A percentile compares a stretch with the other conserved stretches of the same genome.
phyloP scores from a whole-genome alignment of 371 early-diverging fungal genomes.

The Parasitella parasitica region DNA sequence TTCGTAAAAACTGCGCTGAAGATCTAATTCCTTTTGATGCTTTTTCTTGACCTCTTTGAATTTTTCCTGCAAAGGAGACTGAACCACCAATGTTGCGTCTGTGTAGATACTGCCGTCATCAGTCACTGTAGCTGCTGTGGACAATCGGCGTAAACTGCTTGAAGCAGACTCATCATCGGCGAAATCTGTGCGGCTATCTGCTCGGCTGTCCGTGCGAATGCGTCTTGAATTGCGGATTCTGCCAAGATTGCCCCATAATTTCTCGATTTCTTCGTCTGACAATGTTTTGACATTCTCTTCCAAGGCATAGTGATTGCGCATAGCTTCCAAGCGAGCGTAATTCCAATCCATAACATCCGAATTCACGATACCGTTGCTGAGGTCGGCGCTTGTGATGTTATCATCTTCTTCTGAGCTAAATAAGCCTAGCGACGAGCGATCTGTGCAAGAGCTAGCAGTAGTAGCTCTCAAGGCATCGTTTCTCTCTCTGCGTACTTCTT shows the following conservation, averaged over 20 bases:
- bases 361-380: constrained; percentile 29
- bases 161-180: constrained; percentile 51
- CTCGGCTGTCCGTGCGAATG: constrained; percentile 52
- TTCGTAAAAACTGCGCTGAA: constrained; percentile 59
- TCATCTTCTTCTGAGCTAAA: constrained; percentile 1
- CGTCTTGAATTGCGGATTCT: constrained; percentile 52
- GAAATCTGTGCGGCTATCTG: constrained; percentile 48
- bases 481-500: constrained; percentile 78
- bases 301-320: constrained; percentile 47
- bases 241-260: constrained; percentile 58
- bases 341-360: constrained; percentile 74
- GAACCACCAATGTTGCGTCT: constrained; percentile 31
- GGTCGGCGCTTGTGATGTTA: constrained; percentile 9
- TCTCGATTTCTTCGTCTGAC: constrained; percentile 62
- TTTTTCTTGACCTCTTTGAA: constrained; percentile 54
- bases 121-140: constrained; percentile 30
- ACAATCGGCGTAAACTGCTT: constrained; percentile 13
- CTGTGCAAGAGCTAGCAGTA: constrained; percentile 15
- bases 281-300: constrained; percentile 48
- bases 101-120: constrained; percentile 51
- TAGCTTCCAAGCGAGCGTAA: constrained; percentile 72
- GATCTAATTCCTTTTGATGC: constrained; percentile 52
- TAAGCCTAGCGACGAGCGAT: neutral
- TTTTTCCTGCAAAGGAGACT: constrained; percentile 40
- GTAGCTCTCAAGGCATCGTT: constrained; percentile 43